Evolutionary conservation across 257 asterid genomes (phyloP), one percentile per base, ranked within the genome.

Genomic region (Nicotiana attenuata): DNA sequence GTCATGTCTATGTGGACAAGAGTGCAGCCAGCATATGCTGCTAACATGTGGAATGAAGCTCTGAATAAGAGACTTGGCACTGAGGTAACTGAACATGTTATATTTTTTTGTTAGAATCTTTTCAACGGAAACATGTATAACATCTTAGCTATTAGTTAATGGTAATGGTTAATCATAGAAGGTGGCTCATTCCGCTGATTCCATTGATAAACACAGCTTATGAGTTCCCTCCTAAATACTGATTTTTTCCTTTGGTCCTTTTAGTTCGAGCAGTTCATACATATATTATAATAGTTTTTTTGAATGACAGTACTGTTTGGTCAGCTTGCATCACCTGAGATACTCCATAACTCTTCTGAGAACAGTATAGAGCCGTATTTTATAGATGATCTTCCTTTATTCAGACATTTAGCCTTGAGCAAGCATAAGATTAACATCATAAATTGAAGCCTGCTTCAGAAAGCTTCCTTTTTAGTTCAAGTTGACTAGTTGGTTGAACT

Each of bases 11-110:
- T 96, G 98, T 96, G 99, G 99, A 91, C 98, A 6, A 90, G 99
- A 88, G 88, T 96, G 94, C 98, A 94, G 92, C 99, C 99, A 66
- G 90, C 98, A 77, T 93, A 96, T 87, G 99, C 99, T 87, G 99
- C 98, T 81, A 96, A 96, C 88, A 96, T 96, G 98, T 96, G 99
- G 99, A 96, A 96, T 80, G 99, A 96, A 89, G 99, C 99, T 84
- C 95, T 96, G 82, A 96, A 96, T 88, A 96, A 91, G 93, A 92
- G 99, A 78, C 99, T 96, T 83, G 98, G 97, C 64, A 96, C 98
- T 76, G 87, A 94, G 99, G 99, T 93, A 85, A 69, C 50, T 57
- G 33, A 35, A 15, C 78, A 11, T 80, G 56, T 60, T 79, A 33
- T 52, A 79, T 50, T 82, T 75, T 2, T 11, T 14, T 22, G 11